Base-by-base conservation (phyloP, 176 grass and related monocot genomes). In the Pontederia paniculata region DNA sequence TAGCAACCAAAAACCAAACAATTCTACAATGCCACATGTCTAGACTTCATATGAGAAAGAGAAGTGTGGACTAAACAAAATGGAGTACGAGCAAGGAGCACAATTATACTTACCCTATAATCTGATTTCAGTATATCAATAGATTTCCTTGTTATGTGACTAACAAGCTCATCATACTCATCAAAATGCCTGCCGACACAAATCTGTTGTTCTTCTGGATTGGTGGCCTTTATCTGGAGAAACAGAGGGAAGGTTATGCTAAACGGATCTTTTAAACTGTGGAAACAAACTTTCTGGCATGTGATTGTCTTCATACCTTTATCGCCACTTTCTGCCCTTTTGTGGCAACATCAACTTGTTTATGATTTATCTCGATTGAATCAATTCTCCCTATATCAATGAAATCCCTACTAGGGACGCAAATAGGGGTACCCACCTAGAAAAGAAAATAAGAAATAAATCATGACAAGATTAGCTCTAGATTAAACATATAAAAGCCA, bases 321-420 rank as follows among this genome's bases (percentile, higher is more conserved):
- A 94, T 84, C 21, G 88, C 88, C 31, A 94, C 88, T 63, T 94
- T 94, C 54, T 94, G 83, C 31, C 88, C 88, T 76, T 94, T 94
- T 10, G 83, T 94, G 13, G 88, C 88, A 28, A 16, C 56, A 9
- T 94, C 88, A 17, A 94, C 88, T 48, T 94, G 88, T 44, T 94
- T 94, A 53, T 94, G 88, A 57, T 94, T 94, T 53, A 94, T 94
- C 74, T 94, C 88, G 42, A 94, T 73, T 4, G 88, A 94, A 9
- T 83, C 79, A 54, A 94, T 94, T 77, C 73, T 94, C 20, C 88
- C 88, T 77, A 94, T 88, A 62, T 86, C 88, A 25, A 91, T 91
- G 67, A 52, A 86, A 12, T 86, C 82, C 59, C 74, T 76, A 2
- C 60, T 79, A 63, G 88, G 88, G 65, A 91, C 76, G 71, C 88